Base-by-base conservation (phyloP, 1,139 yeast species). In the Torulaspora globosa region DNA sequence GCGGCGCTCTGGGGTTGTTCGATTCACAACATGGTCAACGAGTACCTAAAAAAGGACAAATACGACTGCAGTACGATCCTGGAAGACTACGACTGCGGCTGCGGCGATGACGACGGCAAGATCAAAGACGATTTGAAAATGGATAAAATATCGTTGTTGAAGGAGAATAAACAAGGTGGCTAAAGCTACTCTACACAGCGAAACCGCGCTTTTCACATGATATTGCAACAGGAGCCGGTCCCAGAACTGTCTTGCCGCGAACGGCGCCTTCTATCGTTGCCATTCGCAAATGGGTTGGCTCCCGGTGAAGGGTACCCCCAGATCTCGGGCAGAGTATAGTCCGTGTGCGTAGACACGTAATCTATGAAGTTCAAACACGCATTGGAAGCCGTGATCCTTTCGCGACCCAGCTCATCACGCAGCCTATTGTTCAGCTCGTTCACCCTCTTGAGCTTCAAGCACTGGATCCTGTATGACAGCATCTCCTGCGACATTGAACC, bases 1-100 rank as follows among this genome's bases (percentile, higher is more conserved):
- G 97, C 98, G 0, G 89, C 96, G 0, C 70, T 86, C 53, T 92
- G 98, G 98, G 98, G 98, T 1, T 92, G 98, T 65, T 82, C 82
- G 59, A 75, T 92, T n/a, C 99, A 92, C 68, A 92, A 94, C 59
- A 69, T 75, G 51, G 97, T 90, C 29, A 92, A 92, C 65, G 79
- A 78, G 49, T 70, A 84, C 42, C 74, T 92, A 43, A 72, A 72
- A 4, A 89, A 92, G 58, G 79, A 76, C 0, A 72, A 73, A 15
- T 92, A 88, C 65, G 97, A 92, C 65, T 92, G 98, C 64, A 74
- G 85, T 2, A 80, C 77, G 9, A 83, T 92, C 46, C 72, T 87
- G 50, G 96, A 87, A 58, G 94, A 87, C 65, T 92, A 92, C 66
- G 95, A 89, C 58, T 92, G 98, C 71, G 98, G 98, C 0, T 92